Percentiles rank a stretch among this genome's conserved stretches.
phyloP scores from a whole-genome alignment of 2,329 filamentous ascomycete species.

The Aspergillus neoniger region DNA sequence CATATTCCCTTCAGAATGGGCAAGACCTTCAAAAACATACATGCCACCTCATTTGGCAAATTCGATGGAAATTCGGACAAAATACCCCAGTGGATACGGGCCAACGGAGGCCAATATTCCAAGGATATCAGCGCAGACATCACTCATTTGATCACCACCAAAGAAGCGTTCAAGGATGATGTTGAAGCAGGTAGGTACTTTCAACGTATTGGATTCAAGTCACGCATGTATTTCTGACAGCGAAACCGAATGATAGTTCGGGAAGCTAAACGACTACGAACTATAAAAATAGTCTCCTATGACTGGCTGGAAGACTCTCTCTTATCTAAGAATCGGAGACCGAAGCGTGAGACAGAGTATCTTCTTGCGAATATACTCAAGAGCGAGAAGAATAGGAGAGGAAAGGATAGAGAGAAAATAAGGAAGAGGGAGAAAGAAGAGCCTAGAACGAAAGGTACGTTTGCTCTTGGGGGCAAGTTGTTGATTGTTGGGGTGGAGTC shows the following conservation, averaged over 20 bases:
- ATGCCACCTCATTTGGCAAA: constrained; percentile 61
- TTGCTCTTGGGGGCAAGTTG: neutral
- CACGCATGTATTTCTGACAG: constrained; percentile 17
- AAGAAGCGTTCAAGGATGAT: constrained; percentile 60
- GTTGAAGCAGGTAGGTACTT: constrained; percentile 41
- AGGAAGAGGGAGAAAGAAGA: neutral
- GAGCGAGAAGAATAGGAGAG: constrained; percentile 21
- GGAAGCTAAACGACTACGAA: constrained; percentile 39
- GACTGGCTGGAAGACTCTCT: constrained; percentile 53
- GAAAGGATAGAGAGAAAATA: neutral
- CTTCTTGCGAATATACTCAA: constrained; percentile 42
- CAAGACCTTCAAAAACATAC: constrained; percentile 53
- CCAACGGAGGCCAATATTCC: constrained; percentile 62
- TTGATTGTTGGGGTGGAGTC: no score
- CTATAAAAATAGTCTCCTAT: constrained; percentile 47
- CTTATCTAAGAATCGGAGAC: constrained; percentile 33
- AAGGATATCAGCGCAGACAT: constrained; percentile 55
- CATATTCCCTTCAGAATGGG: constrained; percentile 32
- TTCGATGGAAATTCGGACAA: constrained; percentile 58
- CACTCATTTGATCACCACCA: constrained; percentile 73
- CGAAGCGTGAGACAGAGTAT: constrained; percentile 38
- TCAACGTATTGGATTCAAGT: no score
- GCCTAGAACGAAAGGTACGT: neutral
- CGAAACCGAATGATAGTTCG: constrained; percentile 35
- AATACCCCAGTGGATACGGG: constrained; percentile 65